Evolutionary conservation across 169 alveolate genomes (phyloP).

Genomic region (Cryptosporidium canis): DNA sequence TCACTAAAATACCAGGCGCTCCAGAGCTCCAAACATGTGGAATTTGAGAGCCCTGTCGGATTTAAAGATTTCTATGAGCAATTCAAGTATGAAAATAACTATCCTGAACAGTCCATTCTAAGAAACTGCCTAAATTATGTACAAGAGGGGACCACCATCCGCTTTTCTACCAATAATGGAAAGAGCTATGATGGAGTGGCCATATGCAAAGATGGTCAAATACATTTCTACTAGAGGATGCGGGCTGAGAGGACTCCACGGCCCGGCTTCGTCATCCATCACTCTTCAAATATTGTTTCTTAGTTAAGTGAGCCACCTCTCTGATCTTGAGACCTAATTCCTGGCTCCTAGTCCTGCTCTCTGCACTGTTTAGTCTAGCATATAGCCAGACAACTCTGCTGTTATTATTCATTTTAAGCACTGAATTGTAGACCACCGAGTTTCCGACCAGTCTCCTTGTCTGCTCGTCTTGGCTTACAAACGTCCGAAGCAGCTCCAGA

Average conservation of each 20-base stretch:
- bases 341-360: background rate
- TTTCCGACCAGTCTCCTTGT: background rate
- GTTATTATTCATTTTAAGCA: background rate
- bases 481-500: background rate
- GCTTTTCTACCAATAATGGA: background rate
- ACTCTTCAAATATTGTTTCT: background rate
- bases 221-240: background rate
- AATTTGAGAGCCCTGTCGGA: background rate
- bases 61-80: background rate
- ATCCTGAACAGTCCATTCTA: background rate
- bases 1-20: background rate
- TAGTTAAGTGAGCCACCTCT: background rate
- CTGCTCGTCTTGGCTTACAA: background rate
- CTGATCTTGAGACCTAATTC: background rate
- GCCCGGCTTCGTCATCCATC: background rate
- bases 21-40: background rate
- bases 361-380: background rate
- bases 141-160: conserved; percentile 5
- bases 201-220: background rate
- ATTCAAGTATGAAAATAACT: background rate
- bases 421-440: background rate
- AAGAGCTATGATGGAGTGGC: background rate
- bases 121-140: conserved; percentile 44
- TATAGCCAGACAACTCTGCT: background rate
- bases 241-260: too few relatives aligned